These are phyloP conservation scores for Rhodamnia rubescens DNA, from an alignment of 345 rosid genomes.

Conservation along the genomic window DNA sequence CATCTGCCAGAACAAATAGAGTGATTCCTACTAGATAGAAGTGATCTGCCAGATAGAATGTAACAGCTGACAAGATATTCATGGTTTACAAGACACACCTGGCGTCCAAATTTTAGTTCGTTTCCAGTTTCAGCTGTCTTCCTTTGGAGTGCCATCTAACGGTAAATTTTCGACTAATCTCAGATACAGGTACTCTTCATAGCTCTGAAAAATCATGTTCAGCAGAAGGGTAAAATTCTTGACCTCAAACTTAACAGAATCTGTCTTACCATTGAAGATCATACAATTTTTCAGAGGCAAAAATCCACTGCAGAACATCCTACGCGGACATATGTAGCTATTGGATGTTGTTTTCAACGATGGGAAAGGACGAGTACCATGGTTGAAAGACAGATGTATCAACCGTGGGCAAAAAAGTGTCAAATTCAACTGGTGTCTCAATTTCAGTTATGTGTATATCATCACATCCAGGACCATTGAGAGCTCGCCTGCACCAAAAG, in stretches of 20 bases:
- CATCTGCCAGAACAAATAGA: too few species aligned
- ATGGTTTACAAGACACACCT: too few species aligned
- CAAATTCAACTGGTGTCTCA: constrained; percentile 57
- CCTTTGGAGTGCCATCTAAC: constrained; percentile 46
- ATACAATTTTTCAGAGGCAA: constrained; percentile 11
- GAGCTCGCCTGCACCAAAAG: constrained; percentile 46
- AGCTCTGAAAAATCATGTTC: constrained; percentile 51
- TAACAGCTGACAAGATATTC: too few species aligned
- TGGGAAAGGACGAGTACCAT: constrained; percentile 75
- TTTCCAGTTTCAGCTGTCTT: constrained; percentile 1
- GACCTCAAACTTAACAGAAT: constrained; percentile 32
- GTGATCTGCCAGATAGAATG: too few species aligned
- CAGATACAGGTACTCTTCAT: constrained; percentile 58
- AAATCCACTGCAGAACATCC: constrained; percentile 32
- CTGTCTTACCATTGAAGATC: constrained; percentile 13
- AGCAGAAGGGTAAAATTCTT: constrained; percentile 57
- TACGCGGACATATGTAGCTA: constrained; percentile 61
- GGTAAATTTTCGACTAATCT: constrained; percentile 50
- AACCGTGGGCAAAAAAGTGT: constrained; percentile 54
- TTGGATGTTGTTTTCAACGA: constrained; percentile 44
- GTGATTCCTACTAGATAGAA: too few species aligned
- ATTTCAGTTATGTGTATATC: constrained; percentile 82
- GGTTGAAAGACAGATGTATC: constrained; percentile 55
- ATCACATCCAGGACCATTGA: constrained; percentile 67
- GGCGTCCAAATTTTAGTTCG: too few species aligned